phyloP scores from a whole-genome alignment of 805 yeast genomes.

The Lipomyces japonicus region DNA sequence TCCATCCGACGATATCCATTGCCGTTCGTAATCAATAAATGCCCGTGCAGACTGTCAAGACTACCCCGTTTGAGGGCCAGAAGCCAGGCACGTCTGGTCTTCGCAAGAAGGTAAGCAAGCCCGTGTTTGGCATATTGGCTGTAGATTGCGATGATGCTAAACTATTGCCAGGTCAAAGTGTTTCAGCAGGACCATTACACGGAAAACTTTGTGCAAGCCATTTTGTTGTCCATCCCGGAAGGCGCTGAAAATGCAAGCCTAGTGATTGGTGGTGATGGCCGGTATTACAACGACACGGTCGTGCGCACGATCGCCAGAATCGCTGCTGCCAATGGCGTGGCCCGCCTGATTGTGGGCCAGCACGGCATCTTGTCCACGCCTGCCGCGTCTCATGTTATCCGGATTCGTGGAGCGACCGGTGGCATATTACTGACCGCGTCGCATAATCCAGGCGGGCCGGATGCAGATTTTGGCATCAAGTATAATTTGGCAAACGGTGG shows the following conservation, averaged over 20 bases:
- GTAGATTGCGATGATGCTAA: neutral
- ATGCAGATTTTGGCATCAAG: constrained; percentile 88
- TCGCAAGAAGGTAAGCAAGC: constrained; percentile 57
- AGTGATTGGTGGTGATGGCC: constrained; percentile 96
- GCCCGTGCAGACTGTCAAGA: constrained; percentile 43
- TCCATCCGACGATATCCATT: too few relatives aligned
- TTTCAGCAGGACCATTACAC: constrained; percentile 79
- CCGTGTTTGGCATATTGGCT: neutral
- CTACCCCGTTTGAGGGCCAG: constrained; percentile 81
- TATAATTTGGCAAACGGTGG: constrained; percentile 95
- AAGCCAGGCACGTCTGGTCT: constrained; percentile 98
- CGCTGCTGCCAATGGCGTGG: constrained; percentile 83
- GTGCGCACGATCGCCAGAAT: constrained; percentile 77
- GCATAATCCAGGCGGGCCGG: constrained; percentile 97
- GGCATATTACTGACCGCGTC: constrained; percentile 95
- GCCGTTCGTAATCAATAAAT: too few relatives aligned
- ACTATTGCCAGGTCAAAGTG: constrained; percentile 51
- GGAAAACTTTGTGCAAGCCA: constrained; percentile 89
- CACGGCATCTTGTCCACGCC: constrained; percentile 90
- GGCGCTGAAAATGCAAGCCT: constrained; percentile 69
- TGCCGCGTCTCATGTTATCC: constrained; percentile 89
- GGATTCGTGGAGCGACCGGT: constrained; percentile 71
- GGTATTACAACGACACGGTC: constrained; percentile 80
- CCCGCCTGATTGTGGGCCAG: constrained; percentile 78
- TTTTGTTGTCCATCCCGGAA: constrained; percentile 83